Base-by-base conservation (phyloP, 129 eudicot genomes). In the Apium graveolens region DNA sequence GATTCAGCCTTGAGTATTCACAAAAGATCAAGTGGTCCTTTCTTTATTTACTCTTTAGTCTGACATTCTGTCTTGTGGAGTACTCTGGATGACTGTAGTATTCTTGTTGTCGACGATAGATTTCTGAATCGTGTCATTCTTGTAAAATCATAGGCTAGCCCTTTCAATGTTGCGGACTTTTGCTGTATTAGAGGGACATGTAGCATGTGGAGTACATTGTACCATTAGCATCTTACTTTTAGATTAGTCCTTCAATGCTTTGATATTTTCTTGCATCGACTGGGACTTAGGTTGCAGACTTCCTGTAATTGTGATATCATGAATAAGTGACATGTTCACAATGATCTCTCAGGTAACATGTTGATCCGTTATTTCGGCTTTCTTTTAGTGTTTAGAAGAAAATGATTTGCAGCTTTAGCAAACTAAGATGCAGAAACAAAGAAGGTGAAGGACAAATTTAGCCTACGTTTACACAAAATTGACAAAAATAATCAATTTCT, bases 141-240 rank as follows among this genome's bases (percentile, higher is more conserved):
- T 84, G 83, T 83, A 85, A 81, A 83, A 81, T 77, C 76, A 62
- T 83, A 87, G 89, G 60, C 83, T 91, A 83, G 88, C 82, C 55
- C 62, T 81, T 80, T 70, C 11, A 65, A 48, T 83, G 42, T 78
- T 53, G 49, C 63, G 49, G 62, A 44, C 55, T 48, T 71, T 37
- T n/a, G 53, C 41, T 38, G 72, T 76, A 42, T 57, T 37, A 12
- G 73, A 70, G 88, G 72, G 60, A 60, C 60, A 32, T 82, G 81
- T 71, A 78, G 80, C 74, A 62, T 70, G 60, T 71, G 45, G 55
- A 75, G 76, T 75, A 76, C 70, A 8, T 45, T 82, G 84, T 82
- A 79, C 55, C 79, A 49, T 79, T 82, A 70, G 74, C 55, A 63
- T 74, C 82, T 82, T 78, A 78, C 76, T 55, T 78, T 72, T 46